phyloP scores from a whole-genome alignment of 345 rosid species.

The Stellera chamaejasme region DNA sequence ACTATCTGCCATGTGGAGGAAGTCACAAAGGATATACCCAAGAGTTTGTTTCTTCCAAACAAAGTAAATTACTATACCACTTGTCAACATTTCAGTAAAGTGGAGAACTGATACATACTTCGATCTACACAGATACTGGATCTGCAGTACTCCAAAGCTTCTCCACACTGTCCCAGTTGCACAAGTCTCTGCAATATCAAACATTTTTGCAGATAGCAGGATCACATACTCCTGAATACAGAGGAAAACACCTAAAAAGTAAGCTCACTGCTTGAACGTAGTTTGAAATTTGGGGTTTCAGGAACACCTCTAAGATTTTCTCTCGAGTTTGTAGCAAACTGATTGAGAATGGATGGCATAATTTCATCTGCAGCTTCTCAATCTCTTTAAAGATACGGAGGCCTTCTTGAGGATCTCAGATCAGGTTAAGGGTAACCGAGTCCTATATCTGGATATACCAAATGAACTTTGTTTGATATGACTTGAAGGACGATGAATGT shows the following conservation, averaged over 20 bases:
- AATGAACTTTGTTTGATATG: no score
- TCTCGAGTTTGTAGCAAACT: conserved; percentile 69
- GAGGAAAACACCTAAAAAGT: background rate
- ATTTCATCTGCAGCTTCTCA: conserved; percentile 59
- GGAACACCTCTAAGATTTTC: conserved; percentile 64
- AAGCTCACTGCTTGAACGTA: background rate
- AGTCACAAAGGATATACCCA: no score
- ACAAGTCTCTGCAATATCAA: conserved; percentile 43
- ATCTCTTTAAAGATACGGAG: conserved; percentile 35
- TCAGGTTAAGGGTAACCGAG: conserved; percentile 24
- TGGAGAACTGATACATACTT: conserved; percentile 41
- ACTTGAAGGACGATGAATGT: no score
- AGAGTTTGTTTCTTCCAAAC: no score
- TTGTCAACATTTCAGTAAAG: conserved; percentile 5
- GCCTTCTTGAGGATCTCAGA: conserved; percentile 41
- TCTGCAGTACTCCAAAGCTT: conserved; percentile 65
- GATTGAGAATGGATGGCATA: conserved; percentile 71
- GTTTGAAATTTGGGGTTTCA: background rate
- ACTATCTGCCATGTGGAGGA: no score
- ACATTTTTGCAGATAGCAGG: no score
- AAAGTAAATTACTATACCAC: background rate
- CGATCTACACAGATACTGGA: conserved; percentile 66
- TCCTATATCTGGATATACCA: no score
- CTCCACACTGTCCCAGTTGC: conserved; percentile 73
- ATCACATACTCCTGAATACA: no score